Base-by-base conservation (phyloP, 495 filamentous ascomycete genomes). In the Clavariopsis aquatica region DNA sequence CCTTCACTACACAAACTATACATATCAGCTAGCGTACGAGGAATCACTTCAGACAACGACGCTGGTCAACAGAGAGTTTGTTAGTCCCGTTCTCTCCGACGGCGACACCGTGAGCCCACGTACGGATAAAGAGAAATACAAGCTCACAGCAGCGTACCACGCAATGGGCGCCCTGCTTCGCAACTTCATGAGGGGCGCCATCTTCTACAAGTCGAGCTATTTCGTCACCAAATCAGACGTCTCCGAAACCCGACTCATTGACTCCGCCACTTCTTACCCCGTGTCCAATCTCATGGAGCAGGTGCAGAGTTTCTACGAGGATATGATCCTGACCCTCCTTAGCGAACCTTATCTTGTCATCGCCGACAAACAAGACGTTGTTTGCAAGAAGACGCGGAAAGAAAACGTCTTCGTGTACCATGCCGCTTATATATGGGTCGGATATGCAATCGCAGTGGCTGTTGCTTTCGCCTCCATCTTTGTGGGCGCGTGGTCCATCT, bases 291-390 rank as follows among this genome's bases (percentile, higher is more conserved):
- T 79, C 0, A 62, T 57, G 13, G 29, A 45, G 0, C 5, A 57
- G 19, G 60, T 77, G 19, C 65, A 76, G 43, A 58, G 20, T 0
- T 46, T 77, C 8, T 77, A 71, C 49, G 61, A 78, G 41, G 76
- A 79, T 47, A 75, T 79, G 53, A 51, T 78, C 15, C 43, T 79
- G 46, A 71, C 74, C 1, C 71, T 79, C 10, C 65, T 78, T 9
- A 68, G 62, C 7, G 77, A 78, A 15, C 66, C 71, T 4, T 69
- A 69, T 63, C 64, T 79, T 1, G 71, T 74, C 6, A 58, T 78
- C 23, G 69, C 72, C 20, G 31, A 58, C 7, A 66, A 56, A 17
- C 28, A 27, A 5, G 15, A 0, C 0, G 70, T 73, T 2, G 28
- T 43, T 0, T 79, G 77, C 60, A 20, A 13, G 1, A 71, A 69